A percentile compares a stretch with the other conserved stretches of the same genome.
Conservation (phyloP, 495 filamentous ascomycete genomes). For the Rostrohypoxylon terebratum region DNA sequence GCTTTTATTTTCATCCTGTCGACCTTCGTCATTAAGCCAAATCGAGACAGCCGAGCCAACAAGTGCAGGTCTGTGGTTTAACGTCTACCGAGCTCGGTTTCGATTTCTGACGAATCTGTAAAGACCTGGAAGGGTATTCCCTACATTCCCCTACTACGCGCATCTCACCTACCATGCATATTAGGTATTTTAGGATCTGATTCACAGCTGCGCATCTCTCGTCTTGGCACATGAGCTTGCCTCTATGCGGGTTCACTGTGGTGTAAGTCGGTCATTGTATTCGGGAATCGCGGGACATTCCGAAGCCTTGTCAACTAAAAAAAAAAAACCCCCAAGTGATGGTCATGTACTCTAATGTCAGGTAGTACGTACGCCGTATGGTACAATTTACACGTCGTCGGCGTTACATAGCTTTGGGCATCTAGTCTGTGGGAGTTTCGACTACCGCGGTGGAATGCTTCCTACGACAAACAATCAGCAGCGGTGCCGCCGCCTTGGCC, state of each 20-base stretch:
- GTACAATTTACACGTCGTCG: constrained; percentile 23
- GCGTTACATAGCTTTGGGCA: constrained; percentile 22
- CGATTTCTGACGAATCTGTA: constrained; percentile 26
- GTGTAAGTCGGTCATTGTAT: constrained; percentile 48
- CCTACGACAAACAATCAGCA: constrained; percentile 31
- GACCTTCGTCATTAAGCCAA: constrained; percentile 1
- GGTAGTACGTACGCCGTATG: constrained; percentile 37
- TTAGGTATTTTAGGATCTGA: constrained; percentile 49
- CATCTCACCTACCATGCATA: constrained; percentile 43
- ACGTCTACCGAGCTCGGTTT: constrained; percentile 34
- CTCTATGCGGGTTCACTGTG: constrained; percentile 44
- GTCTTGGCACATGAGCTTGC: constrained; percentile 47
- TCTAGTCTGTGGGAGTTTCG: background rate
- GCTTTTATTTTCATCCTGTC: background rate
- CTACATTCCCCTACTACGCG: constrained; percentile 39
- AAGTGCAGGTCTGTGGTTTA: constrained; percentile 1
- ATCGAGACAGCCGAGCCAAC: constrained; percentile 12
- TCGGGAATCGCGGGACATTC: constrained; percentile 46
- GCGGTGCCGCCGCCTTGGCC: constrained; percentile 37
- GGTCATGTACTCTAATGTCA: constrained; percentile 30
- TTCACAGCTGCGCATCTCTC: constrained; percentile 44
- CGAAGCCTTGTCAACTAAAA: constrained; percentile 30
- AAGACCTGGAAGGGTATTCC: constrained; percentile 36
- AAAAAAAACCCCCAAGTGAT: background rate
- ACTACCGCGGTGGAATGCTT: constrained; percentile 23